These are phyloP conservation scores for Gleditsia sinensis DNA, from an alignment of 306 rosid genomes.

Conservation along the genomic window DNA sequence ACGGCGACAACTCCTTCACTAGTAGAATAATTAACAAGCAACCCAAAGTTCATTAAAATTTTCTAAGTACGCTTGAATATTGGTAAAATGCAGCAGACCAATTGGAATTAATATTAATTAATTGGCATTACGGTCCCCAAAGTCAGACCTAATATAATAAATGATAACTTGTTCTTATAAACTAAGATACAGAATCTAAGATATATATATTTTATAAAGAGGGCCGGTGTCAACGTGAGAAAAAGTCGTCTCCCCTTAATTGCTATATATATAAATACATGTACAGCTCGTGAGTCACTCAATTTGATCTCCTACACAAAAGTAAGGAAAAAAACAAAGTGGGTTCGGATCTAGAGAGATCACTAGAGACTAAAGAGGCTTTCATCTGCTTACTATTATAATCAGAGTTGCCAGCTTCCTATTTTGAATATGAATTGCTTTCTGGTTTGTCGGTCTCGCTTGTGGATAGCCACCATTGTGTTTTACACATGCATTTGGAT, in stretches of 20 bases:
- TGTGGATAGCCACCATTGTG: slow-evolving; percentile 52
- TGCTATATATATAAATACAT: not conserved
- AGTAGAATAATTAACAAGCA: not conserved
- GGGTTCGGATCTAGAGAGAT: not conserved
- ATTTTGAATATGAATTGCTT: slow-evolving; percentile 52
- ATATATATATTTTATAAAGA: slow-evolving; percentile 20
- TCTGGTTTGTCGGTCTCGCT: slow-evolving; percentile 43
- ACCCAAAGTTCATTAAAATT: not conserved
- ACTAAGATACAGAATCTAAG: slow-evolving; percentile 32
- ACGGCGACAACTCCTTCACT: slow-evolving; percentile 6
- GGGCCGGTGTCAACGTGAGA: slow-evolving; percentile 33
- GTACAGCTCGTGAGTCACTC: not conserved
- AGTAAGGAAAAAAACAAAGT: not conserved
- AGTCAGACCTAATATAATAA: slow-evolving; percentile 41
- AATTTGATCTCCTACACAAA: not conserved
- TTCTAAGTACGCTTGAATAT: slow-evolving; percentile 3
- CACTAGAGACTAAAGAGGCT: not conserved
- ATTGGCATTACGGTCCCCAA: slow-evolving; percentile 32
- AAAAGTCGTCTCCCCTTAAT: slow-evolving; percentile 1
- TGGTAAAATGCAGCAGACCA: slow-evolving; percentile 9
- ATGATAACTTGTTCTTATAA: slow-evolving; percentile 6
- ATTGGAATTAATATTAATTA: not conserved
- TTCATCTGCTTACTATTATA: not conserved
- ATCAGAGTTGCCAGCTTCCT: not conserved
- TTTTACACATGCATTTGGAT: slow-evolving; percentile 70